Evolutionary conservation across 2,329 filamentous ascomycete species (phyloP), one percentile per base, ranked within the genome.

Genomic region (Paraphoma sp.): DNA sequence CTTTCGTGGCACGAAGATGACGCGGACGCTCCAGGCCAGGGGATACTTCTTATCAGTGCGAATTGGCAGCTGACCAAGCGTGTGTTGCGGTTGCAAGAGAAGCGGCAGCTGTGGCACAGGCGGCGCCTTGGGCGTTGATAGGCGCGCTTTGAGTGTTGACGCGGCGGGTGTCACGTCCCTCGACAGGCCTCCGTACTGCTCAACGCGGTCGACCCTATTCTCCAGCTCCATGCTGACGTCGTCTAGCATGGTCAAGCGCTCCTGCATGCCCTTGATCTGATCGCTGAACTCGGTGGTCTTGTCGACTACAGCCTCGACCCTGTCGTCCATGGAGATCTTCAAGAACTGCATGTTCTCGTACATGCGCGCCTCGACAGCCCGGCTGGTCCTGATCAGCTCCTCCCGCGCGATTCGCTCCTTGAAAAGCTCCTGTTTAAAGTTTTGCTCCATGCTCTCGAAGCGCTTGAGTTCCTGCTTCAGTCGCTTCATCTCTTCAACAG

Each of bases 161-260:
- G 65, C 57, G 16, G 65, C 64, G 9, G 73, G 74, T 43, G 74
- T 75, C 12, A 63, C 57, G 43, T 70, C 71, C 54, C 69, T 68
- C 18, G 68, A 73, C 31, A 54, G 36, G 10, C 69, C 61, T 50
- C 53, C 61, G 40, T 47, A 45, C 43, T 66, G 55, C 56, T 77
- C 73, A n/a, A 76, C 59, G 53, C 66, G 66, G 44, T 78, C 76
- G 18, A 78, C 59, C 42, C 74, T 63, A 50, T 76, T 72, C 54
- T 78, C 76, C 30, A 77, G 56, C 12, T 77, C 74, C 76, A 78
- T 78, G 16, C 73, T 75, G 14, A 71, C 68, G 42, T 78, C 76
- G 50, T 78, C 76, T n/a, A 78, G 70, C 59, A 75, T 66, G 14
- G 63, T 71, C 58, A 78, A 51, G 44, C 73, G 68, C 60, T 76